A percentile compares a stretch with the other conserved stretches of the same genome.
Evolutionary conservation across 495 filamentous ascomycete species (phyloP).

Genomic region (Penicillium bovifimosum): DNA sequence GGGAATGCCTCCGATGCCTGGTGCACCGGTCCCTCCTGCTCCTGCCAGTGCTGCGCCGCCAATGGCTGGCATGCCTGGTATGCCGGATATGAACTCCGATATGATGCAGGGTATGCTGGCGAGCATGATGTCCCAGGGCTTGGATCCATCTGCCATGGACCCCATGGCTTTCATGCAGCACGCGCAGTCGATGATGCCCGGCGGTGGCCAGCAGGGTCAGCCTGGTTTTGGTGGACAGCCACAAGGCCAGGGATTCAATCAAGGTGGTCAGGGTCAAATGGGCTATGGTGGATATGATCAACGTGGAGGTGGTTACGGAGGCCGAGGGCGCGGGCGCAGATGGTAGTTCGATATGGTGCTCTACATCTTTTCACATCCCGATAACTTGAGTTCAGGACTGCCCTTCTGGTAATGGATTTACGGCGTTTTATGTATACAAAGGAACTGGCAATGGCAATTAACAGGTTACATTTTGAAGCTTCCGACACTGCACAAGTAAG

Average conservation of each 20-base stretch:
- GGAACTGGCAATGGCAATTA: slow-evolving; percentile 4
- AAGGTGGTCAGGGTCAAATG: slow-evolving; percentile 45
- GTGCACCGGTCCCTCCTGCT: slow-evolving; percentile 41
- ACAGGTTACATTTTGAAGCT: not conserved
- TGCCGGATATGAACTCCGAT: slow-evolving; percentile 67
- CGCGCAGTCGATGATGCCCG: slow-evolving; percentile 48
- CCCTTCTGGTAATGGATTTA: slow-evolving; percentile 10
- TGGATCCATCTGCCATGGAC: slow-evolving; percentile 78
- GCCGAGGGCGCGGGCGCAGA: slow-evolving; percentile 43
- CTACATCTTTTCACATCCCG: not conserved
- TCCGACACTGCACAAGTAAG: slow-evolving; percentile 1
- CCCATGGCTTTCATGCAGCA: slow-evolving; percentile 52
- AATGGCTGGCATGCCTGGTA: slow-evolving; percentile 63
- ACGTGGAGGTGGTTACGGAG: slow-evolving; percentile 43
- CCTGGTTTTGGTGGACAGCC: slow-evolving; percentile 31
- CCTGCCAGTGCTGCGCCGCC: slow-evolving; percentile 37
- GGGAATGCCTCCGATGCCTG: slow-evolving; percentile 67
- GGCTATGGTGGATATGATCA: slow-evolving; percentile 47
- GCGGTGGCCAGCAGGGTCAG: slow-evolving; percentile 38
- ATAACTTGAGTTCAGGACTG: not conserved
- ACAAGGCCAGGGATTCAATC: slow-evolving; percentile 36
- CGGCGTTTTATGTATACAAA: slow-evolving; percentile 27
- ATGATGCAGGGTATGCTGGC: slow-evolving; percentile 78
- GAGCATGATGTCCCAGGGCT: slow-evolving; percentile 74
- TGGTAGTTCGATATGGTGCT: slow-evolving; percentile 32